These are phyloP conservation scores for Tetracladium setigerum DNA, from an alignment of 495 filamentous ascomycete species.

Conservation along the genomic window DNA sequence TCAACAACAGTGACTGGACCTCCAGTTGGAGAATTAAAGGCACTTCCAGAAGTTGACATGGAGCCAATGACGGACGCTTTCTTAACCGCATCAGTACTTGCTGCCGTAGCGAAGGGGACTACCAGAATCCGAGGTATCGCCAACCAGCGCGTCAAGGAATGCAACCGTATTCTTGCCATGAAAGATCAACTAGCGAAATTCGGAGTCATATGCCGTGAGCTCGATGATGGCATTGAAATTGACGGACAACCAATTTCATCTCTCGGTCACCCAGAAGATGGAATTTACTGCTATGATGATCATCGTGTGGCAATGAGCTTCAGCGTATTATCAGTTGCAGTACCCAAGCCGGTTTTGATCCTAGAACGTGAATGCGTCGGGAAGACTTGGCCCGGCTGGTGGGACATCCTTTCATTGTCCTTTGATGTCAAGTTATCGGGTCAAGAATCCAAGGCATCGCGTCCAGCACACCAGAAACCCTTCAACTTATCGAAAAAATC, in stretches of 20 bases:
- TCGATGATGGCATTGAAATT: conserved; percentile 88
- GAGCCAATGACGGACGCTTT: conserved; percentile 99
- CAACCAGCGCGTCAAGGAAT: conserved; percentile 99
- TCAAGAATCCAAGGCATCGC: conserved; percentile 47
- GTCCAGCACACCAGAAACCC: conserved; percentile 22
- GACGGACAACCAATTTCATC: conserved; percentile 56
- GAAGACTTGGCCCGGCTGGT: conserved; percentile 99
- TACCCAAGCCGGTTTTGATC: conserved; percentile 70
- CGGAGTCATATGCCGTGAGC: conserved; percentile 76
- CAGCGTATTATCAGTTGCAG: conserved; percentile 73
- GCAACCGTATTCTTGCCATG: conserved; percentile 95
- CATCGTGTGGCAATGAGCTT: conserved; percentile 99
- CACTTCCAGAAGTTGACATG: conserved; percentile 77
- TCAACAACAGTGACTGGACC: conserved; percentile 94
- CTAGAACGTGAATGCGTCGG: conserved; percentile 86
- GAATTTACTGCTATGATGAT: conserved; percentile 93
- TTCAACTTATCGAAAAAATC: conserved; percentile 39
- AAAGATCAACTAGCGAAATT: conserved; percentile 95
- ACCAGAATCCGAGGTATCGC: conserved; percentile 91
- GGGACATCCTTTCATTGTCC: conserved; percentile 73
- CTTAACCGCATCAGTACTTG: conserved; percentile 87
- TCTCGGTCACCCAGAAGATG: conserved; percentile 53
- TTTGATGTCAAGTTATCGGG: conserved; percentile 73
- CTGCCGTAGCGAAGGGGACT: conserved; percentile 78
- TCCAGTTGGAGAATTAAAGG: conserved; percentile 58